Percentiles rank a stretch among this genome's conserved stretches.
Conservation (phyloP, 257 asterid species). For the Gardenia jasminoides region DNA sequence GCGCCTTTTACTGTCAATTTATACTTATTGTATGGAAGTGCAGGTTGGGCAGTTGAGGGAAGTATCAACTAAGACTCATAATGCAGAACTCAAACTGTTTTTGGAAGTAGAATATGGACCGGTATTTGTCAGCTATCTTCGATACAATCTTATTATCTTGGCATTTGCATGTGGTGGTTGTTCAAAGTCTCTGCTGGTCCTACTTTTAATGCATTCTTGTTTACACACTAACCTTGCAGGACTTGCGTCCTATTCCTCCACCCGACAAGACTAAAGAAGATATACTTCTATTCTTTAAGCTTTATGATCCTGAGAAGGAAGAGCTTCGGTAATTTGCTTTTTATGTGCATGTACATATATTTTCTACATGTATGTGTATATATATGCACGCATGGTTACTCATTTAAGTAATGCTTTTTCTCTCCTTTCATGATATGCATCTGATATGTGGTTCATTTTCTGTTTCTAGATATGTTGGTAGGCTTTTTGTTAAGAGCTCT, state of each 20-base stretch:
- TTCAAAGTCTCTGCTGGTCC: conserved; percentile 3
- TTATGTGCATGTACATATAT: not conserved
- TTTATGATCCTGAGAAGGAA: conserved; percentile 88
- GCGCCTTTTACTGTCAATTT: not conserved
- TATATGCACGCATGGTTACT: not conserved
- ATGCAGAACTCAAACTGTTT: conserved; percentile 84
- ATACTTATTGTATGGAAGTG: conserved; percentile 10
- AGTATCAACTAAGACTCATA: conserved; percentile 67
- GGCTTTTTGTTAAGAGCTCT: conserved; percentile 71
- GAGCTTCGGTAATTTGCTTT: conserved; percentile 63
- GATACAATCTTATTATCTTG: not conserved
- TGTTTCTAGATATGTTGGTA: conserved; percentile 75
- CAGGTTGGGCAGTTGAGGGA: conserved; percentile 96
- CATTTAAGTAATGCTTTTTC: not conserved
- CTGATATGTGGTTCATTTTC: conserved; percentile 17
- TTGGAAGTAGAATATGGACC: conserved; percentile 72
- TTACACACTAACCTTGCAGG: conserved; percentile 43
- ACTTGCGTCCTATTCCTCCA: conserved; percentile 59
- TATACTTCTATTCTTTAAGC: conserved; percentile 80
- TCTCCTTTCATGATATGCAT: conserved; percentile 1
- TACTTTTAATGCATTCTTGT: conserved; percentile 13
- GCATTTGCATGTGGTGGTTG: not conserved
- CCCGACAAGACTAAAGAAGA: conserved; percentile 82
- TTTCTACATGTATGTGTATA: not conserved
- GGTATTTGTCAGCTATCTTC: conserved; percentile 43